Evolutionary conservation across 2,329 filamentous ascomycete species (phyloP).

Genomic region (Canariomyces notabilis): DNA sequence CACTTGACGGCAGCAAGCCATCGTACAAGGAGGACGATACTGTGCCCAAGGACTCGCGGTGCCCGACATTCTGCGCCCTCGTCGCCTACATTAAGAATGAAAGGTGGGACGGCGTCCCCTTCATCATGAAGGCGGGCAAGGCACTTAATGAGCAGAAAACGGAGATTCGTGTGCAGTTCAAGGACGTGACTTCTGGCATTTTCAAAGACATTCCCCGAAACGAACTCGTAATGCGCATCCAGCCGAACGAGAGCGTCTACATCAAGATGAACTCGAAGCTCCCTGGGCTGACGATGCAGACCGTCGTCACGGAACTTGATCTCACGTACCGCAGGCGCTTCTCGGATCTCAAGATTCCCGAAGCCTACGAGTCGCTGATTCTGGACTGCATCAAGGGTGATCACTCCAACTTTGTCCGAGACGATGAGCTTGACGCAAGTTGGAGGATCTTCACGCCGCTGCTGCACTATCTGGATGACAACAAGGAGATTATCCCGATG

Average conservation of each 20-base stretch:
- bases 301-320: slow-evolving; percentile 95
- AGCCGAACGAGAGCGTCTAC: slow-evolving; percentile 99
- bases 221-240: slow-evolving; percentile 97
- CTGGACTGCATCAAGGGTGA: slow-evolving; percentile 97
- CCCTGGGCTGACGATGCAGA: slow-evolving; percentile 98
- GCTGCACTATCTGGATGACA: slow-evolving; percentile 95
- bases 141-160: slow-evolving; percentile 99
- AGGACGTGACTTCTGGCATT: slow-evolving; percentile 97
- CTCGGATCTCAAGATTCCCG: slow-evolving; percentile 98
- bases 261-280: slow-evolving; percentile 99
- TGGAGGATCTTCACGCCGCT: slow-evolving; percentile 99
- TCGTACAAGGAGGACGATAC: slow-evolving; percentile 99
- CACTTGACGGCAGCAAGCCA: slow-evolving; percentile 91
- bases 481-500: slow-evolving; percentile 99
- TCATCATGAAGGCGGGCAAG: slow-evolving; percentile 99
- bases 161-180: slow-evolving; percentile 98
- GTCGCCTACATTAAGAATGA: slow-evolving; percentile 99
- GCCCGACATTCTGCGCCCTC: slow-evolving; percentile 95
- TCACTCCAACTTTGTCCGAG: slow-evolving; percentile 98
- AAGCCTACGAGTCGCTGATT: slow-evolving; percentile 97
- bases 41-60: slow-evolving; percentile 93
- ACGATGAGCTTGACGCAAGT: slow-evolving; percentile 93
- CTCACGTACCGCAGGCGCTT: slow-evolving; percentile 97
- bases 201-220: slow-evolving; percentile 99
- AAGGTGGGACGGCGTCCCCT: slow-evolving; percentile 97